phyloP scores from a whole-genome alignment of 768 basidiomycete genomes.

The Lyophyllum decastes region DNA sequence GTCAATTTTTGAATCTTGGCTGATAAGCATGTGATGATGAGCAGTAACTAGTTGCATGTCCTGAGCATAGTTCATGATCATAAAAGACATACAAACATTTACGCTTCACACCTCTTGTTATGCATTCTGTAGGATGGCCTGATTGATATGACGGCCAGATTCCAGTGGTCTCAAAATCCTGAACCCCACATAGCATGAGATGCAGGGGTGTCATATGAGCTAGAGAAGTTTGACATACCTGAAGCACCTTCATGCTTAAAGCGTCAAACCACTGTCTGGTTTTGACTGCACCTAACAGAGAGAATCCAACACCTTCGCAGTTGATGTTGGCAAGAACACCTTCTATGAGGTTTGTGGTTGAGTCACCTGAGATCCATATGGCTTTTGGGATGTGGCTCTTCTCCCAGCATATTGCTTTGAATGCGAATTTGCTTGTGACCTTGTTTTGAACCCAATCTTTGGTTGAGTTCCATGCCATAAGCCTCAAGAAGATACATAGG shows the following conservation, averaged over 20 bases:
- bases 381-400: conserved; percentile 19
- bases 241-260: neutral
- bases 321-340: conserved; percentile 19
- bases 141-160: neutral
- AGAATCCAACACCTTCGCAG: conserved; percentile 17
- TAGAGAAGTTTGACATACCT: neutral
- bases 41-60: neutral
- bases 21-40: neutral
- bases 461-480: neutral
- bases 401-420: conserved; percentile 19
- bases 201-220: neutral
- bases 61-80: neutral
- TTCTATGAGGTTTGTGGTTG: conserved; percentile 15
- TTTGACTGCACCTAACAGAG: conserved; percentile 15
- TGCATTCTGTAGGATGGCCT: neutral
- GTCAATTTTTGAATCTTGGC: neutral
- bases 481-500: neutral
- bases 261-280: conserved; percentile 9
- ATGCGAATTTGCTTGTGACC: conserved; percentile 6
- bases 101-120: neutral
- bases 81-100: neutral
- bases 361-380: conserved; percentile 19
- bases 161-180: neutral
- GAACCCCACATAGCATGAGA: neutral
- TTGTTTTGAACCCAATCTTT: conserved; percentile 22